These are phyloP conservation scores for Eutypella sp. DNA, from an alignment of 2,329 filamentous ascomycete genomes.

Conservation along the genomic window DNA sequence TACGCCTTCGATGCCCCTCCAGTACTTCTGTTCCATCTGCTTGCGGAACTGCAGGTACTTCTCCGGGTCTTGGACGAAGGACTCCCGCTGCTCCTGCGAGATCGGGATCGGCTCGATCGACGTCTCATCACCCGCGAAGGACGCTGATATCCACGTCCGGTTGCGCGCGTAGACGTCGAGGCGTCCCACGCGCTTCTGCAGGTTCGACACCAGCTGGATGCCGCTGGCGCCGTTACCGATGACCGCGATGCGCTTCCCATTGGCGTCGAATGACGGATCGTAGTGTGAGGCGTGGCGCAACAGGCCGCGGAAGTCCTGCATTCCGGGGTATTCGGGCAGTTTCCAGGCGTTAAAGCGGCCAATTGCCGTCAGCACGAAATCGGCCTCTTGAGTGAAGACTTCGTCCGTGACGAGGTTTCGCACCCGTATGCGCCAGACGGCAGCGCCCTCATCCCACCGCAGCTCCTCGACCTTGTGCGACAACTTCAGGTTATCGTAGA, in stretches of 20 bases:
- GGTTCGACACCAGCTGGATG: constrained; percentile 50
- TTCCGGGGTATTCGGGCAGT: constrained; percentile 55
- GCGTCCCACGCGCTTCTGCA: constrained; percentile 43
- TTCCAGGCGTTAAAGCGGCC: constrained; percentile 64
- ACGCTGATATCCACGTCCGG: constrained; percentile 62
- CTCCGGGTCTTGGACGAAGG: constrained; percentile 55
- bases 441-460: constrained; percentile 47
- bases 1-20: constrained; percentile 49
- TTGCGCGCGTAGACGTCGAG: constrained; percentile 63
- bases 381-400: constrained; percentile 42
- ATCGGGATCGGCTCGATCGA: constrained; percentile 53
- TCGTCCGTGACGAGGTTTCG: constrained; percentile 34
- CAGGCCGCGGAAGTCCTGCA: constrained; percentile 48
- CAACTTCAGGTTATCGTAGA: constrained; percentile 54
- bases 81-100: constrained; percentile 45
- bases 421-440: constrained; percentile 52
- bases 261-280: constrained; percentile 46
- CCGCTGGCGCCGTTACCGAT: constrained; percentile 61
- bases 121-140: constrained; percentile 52
- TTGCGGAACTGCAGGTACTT: constrained; percentile 58
- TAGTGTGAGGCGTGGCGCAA: constrained; percentile 59
- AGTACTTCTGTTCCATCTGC: constrained; percentile 56
- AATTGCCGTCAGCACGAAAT: constrained; percentile 59
- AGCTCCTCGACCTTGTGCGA: constrained; percentile 50
- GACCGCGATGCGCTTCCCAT: constrained; percentile 48